Conservation (phyloP, 768 basidiomycete species). For the Suillus americanus region DNA sequence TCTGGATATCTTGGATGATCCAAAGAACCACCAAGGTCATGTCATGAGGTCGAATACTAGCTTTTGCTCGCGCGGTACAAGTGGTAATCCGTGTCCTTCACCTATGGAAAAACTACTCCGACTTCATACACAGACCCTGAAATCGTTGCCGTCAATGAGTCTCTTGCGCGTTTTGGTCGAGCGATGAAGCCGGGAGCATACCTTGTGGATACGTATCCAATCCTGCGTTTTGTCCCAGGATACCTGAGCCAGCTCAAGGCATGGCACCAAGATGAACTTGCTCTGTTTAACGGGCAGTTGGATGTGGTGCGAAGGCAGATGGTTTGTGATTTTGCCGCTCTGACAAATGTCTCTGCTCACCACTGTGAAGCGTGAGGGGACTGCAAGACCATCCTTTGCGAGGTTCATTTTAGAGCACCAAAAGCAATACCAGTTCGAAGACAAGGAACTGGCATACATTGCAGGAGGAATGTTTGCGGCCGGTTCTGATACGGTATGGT, state of each 20-base stretch:
- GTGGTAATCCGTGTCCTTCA: neutral
- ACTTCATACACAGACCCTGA: conserved; percentile 37
- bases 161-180: conserved; percentile 25
- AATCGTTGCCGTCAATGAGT: conserved; percentile 28
- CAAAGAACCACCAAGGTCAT: neutral
- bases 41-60: neutral
- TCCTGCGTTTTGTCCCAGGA: conserved; percentile 23
- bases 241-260: conserved; percentile 50
- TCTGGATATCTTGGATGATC: neutral
- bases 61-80: neutral
- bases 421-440: conserved; percentile 27
- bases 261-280: conserved; percentile 46
- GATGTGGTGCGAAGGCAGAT: conserved; percentile 27
- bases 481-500: conserved; percentile 39
- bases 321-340: conserved; percentile 15
- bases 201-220: conserved; percentile 26
- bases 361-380: conserved; percentile 22
- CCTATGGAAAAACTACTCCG: conserved; percentile 18
- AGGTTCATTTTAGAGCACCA: conserved; percentile 39
- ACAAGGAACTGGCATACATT: conserved; percentile 38
- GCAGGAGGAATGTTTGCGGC: conserved; percentile 45
- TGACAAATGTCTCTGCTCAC: neutral
- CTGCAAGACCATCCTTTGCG: conserved; percentile 32
- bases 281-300: conserved; percentile 32
- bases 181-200: conserved; percentile 26